A percentile compares a stretch with the other conserved stretches of the same genome.
These are phyloP conservation scores for Aspergillus piperis DNA, from an alignment of 2,329 filamentous ascomycete genomes.

Conservation along the genomic window DNA sequence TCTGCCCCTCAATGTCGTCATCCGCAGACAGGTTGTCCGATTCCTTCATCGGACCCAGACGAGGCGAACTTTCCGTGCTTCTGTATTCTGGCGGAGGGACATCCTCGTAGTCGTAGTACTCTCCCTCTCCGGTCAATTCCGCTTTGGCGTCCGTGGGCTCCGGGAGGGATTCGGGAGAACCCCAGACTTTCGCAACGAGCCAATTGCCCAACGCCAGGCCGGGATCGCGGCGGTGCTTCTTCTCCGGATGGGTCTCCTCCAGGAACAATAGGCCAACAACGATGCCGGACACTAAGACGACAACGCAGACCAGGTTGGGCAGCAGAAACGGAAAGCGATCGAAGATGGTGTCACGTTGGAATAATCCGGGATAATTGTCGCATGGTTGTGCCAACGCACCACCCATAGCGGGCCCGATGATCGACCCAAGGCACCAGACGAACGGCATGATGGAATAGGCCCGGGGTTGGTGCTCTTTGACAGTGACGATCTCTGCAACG, in stretches of 20 bases:
- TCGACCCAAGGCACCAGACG: conserved; percentile 96
- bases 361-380: conserved; percentile 74
- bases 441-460: conserved; percentile 98
- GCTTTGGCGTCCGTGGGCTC: conserved; percentile 52
- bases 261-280: conserved; percentile 80
- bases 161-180: conserved; percentile 31
- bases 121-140: conserved; percentile 33
- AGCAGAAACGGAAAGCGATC: conserved; percentile 86
- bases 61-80: conserved; percentile 57
- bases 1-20: conserved; percentile 45
- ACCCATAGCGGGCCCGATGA: conserved; percentile 87
- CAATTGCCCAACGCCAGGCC: conserved; percentile 76
- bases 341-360: conserved; percentile 74
- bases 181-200: conserved; percentile 51
- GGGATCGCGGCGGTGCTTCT: conserved; percentile 72
- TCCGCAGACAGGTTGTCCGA: conserved; percentile 34
- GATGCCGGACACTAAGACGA: conserved; percentile 74
- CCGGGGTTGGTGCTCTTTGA: conserved; percentile 89
- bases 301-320: conserved; percentile 85
- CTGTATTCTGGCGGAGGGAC: conserved; percentile 70
- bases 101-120: conserved; percentile 61
- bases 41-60: conserved; percentile 41
- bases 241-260: conserved; percentile 88
- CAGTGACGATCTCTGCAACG: conserved; percentile 87
- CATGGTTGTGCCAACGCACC: conserved; percentile 87